A percentile compares a stretch with the other conserved stretches of the same genome.
These are phyloP conservation scores for Tolypocladium capitatum DNA, from an alignment of 2,329 filamentous ascomycete species.

Conservation along the genomic window DNA sequence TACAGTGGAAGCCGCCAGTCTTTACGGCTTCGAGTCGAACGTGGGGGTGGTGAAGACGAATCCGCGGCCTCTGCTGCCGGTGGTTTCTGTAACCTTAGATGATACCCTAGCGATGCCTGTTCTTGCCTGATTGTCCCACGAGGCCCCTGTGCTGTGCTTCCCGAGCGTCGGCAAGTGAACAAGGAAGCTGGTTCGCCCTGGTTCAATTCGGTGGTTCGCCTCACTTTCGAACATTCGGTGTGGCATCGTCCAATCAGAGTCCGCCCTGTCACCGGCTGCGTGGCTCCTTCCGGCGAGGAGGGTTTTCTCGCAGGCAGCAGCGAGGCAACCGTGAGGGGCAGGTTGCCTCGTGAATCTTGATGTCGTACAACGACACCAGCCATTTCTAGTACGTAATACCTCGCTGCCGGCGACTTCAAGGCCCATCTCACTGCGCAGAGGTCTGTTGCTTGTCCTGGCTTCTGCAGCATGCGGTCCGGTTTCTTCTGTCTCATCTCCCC, in stretches of 20 bases:
- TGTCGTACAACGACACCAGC: neutral
- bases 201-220: neutral
- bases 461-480: no score
- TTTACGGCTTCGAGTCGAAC: slow-evolving; percentile 83
- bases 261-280: neutral
- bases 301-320: neutral
- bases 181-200: neutral
- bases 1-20: slow-evolving; percentile 93
- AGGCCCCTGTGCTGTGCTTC: neutral
- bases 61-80: neutral
- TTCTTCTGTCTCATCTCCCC: neutral
- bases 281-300: no score
- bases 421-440: neutral
- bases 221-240: slow-evolving; percentile 5
- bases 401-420: no score
- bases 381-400: neutral
- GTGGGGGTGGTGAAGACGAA: slow-evolving; percentile 61
- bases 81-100: neutral
- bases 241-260: slow-evolving; percentile 4
- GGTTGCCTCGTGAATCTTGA: neutral
- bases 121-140: neutral
- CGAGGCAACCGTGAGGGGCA: neutral
- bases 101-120: neutral
- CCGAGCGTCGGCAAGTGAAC: neutral
- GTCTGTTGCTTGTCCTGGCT: no score